phyloP scores from a whole-genome alignment of 2,329 filamentous ascomycete genomes.

The Leptographium radiaticola region DNA sequence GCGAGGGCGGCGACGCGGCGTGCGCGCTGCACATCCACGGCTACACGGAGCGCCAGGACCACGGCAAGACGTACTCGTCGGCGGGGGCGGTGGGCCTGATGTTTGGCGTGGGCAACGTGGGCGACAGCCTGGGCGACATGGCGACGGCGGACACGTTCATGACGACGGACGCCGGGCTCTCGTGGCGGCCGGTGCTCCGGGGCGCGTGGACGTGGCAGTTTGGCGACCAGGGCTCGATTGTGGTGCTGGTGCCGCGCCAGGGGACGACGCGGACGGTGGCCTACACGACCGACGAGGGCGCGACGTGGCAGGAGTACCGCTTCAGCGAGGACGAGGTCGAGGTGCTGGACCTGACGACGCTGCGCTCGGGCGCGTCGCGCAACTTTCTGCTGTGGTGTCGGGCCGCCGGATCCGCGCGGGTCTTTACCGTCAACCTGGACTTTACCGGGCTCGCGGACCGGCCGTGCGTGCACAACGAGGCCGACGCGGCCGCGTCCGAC shows the following conservation, averaged over 20 bases:
- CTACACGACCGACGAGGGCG: slow-evolving; percentile 52
- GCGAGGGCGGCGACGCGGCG: slow-evolving; percentile 42
- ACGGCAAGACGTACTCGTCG: slow-evolving; percentile 76
- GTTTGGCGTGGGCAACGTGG: slow-evolving; percentile 87
- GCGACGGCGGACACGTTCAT: slow-evolving; percentile 81
- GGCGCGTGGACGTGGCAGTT: slow-evolving; percentile 89
- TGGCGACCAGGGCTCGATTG: slow-evolving; percentile 86
- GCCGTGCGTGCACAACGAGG: slow-evolving; percentile 57
- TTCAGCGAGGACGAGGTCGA: slow-evolving; percentile 59
- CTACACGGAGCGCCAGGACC: slow-evolving; percentile 81
- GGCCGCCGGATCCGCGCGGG: slow-evolving; percentile 30
- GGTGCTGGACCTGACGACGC: slow-evolving; percentile 71
- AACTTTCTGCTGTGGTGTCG: slow-evolving; percentile 88
- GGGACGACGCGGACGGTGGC: slow-evolving; percentile 46
- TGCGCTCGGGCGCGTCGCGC: slow-evolving; percentile 76
- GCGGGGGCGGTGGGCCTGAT: slow-evolving; percentile 79
- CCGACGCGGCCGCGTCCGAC: slow-evolving; percentile 42
- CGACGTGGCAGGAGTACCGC: slow-evolving; percentile 61
- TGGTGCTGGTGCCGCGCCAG: slow-evolving; percentile 70
- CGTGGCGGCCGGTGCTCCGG: slow-evolving; percentile 75
- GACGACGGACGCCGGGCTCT: slow-evolving; percentile 80
- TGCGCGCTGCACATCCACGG: slow-evolving; percentile 90
- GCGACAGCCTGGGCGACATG: slow-evolving; percentile 46
- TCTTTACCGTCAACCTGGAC: slow-evolving; percentile 73
- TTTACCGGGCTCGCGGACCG: slow-evolving; percentile 69